phyloP scores from a whole-genome alignment of 768 basidiomycete species.

The Podaxis sp. region DNA sequence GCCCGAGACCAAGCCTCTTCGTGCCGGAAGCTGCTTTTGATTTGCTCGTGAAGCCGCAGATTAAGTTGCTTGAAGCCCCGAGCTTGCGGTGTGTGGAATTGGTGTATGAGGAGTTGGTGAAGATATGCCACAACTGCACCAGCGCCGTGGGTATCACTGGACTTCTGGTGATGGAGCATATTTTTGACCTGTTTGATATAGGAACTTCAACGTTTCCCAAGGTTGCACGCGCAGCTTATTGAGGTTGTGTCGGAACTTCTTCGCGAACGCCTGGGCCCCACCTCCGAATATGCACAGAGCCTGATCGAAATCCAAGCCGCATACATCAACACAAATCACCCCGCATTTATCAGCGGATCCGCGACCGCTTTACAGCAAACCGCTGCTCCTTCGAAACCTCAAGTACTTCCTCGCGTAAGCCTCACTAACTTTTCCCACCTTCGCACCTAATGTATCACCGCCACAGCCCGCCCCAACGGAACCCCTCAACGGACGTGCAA shows the following conservation, averaged over 20 bases:
- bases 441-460: slow-evolving; percentile 14
- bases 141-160: slow-evolving; percentile 57
- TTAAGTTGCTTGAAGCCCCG: slow-evolving; percentile 92
- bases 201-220: slow-evolving; percentile 96
- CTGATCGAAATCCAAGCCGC: slow-evolving; percentile 97
- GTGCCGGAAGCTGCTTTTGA: slow-evolving; percentile 98
- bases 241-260: slow-evolving; percentile 97
- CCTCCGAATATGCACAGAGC: slow-evolving; percentile 94
- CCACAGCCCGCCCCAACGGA: slow-evolving; percentile 64
- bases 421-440: neutral
- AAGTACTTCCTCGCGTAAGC: slow-evolving; percentile 54
- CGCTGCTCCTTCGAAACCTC: slow-evolving; percentile 38
- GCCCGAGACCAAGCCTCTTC: slow-evolving; percentile 93
- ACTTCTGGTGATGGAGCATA: neutral
- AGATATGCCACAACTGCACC: slow-evolving; percentile 99
- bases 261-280: slow-evolving; percentile 92
- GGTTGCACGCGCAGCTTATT: slow-evolving; percentile 88
- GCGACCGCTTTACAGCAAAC: slow-evolving; percentile 56
- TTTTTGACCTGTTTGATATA: slow-evolving; percentile 27
- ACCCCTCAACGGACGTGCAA: slow-evolving; percentile 50
- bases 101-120: slow-evolving; percentile 98
- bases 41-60: slow-evolving; percentile 95
- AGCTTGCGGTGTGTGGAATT: slow-evolving; percentile 95
- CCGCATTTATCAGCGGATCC: slow-evolving; percentile 84
- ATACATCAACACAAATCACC: slow-evolving; percentile 99